Evolutionary conservation across 331 rosid genomes (phyloP).

Genomic region (Acacia concinna): DNA sequence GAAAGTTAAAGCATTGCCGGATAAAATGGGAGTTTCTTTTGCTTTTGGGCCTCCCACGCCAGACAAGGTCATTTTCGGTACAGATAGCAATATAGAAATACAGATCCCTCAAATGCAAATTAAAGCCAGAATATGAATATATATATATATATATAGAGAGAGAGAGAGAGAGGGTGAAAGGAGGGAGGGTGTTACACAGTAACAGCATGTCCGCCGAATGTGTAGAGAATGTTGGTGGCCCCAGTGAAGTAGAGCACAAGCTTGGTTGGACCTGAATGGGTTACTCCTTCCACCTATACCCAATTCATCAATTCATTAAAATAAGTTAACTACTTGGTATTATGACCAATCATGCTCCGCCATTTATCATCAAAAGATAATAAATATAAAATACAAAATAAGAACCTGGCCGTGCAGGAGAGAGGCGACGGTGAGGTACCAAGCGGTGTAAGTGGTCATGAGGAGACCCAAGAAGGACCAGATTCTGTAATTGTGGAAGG

Average conservation of each 20-base stretch:
- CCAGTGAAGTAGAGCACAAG: slow-evolving; percentile 83
- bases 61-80: neutral
- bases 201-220: slow-evolving; percentile 92
- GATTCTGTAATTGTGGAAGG: slow-evolving; percentile 81
- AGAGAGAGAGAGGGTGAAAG: too few relatives aligned
- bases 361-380: neutral
- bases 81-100: neutral
- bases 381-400: too few relatives aligned
- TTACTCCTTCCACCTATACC: slow-evolving; percentile 75
- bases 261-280: slow-evolving; percentile 83
- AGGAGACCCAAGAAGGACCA: slow-evolving; percentile 84
- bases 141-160: too few relatives aligned
- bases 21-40: neutral
- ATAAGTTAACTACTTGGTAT: too few relatives aligned
- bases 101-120: too few relatives aligned
- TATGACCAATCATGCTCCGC: neutral
- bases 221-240: slow-evolving; percentile 90
- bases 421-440: slow-evolving; percentile 83
- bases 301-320: neutral
- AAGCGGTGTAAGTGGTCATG: slow-evolving; percentile 94
- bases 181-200: slow-evolving; percentile 77
- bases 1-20: neutral
- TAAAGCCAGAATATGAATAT: too few relatives aligned
- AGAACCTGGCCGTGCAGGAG: slow-evolving; percentile 75
- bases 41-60: neutral